These are phyloP conservation scores for Hortiboletus rubellus DNA, from an alignment of 1,284 basidiomycete species.

Conservation along the genomic window DNA sequence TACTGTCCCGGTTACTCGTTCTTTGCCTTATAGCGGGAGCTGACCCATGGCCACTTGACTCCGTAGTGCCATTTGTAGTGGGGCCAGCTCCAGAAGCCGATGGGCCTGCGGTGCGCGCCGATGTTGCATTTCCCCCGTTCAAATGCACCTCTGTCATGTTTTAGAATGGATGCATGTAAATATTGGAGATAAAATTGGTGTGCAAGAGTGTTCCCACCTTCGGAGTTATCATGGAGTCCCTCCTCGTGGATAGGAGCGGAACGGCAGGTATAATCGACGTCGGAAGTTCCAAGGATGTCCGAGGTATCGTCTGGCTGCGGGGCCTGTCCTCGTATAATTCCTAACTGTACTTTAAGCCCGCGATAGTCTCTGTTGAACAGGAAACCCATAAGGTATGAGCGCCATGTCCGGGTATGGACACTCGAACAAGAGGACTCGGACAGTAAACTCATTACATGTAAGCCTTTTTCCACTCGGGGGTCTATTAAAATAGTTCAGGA, in stretches of 20 bases:
- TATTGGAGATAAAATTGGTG: not conserved
- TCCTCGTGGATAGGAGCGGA: not conserved
- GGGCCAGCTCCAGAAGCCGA: not conserved
- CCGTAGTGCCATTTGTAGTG: not conserved
- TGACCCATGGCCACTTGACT: not conserved
- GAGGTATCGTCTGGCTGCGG: slow-evolving; percentile 25
- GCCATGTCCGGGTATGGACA: not conserved
- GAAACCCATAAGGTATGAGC: not conserved
- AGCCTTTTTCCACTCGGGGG: slow-evolving; percentile 78
- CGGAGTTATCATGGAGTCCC: not conserved
- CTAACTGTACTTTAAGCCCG: slow-evolving; percentile 69
- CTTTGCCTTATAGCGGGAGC: not conserved
- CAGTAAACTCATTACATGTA: slow-evolving; percentile 61
- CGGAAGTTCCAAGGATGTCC: slow-evolving; percentile 1
- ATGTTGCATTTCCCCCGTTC: not conserved
- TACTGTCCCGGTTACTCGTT: slow-evolving; percentile 10
- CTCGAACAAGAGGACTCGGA: not conserved
- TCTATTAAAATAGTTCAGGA: slow-evolving; percentile 40
- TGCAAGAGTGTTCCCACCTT: not conserved
- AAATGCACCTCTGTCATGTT: not conserved
- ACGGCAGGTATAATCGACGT: not conserved
- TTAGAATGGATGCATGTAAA: not conserved
- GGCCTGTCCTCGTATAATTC: slow-evolving; percentile 44
- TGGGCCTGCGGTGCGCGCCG: not conserved
- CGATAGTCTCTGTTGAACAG: slow-evolving; percentile 60